These are phyloP conservation scores for Chaetomium strumarium DNA, from an alignment of 2,329 filamentous ascomycete species.

Conservation along the genomic window DNA sequence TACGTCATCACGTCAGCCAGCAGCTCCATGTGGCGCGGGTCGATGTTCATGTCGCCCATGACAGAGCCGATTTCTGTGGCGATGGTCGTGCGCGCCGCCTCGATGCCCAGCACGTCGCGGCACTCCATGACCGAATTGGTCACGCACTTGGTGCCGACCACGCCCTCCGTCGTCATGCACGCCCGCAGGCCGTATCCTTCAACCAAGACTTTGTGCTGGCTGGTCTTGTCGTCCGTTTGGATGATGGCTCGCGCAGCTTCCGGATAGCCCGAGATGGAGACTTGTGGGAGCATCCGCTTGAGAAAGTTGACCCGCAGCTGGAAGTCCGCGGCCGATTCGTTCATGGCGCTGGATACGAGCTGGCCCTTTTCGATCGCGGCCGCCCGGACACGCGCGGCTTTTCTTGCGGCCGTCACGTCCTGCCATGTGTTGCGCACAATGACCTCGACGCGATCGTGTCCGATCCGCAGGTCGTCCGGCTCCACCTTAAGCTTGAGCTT, in stretches of 20 bases:
- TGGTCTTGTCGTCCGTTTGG: slow-evolving; percentile 59
- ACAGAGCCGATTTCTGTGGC: slow-evolving; percentile 80
- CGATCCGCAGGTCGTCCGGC: slow-evolving; percentile 58
- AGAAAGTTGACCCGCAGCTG: slow-evolving; percentile 78
- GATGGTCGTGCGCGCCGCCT: slow-evolving; percentile 86
- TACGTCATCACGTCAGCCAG: slow-evolving; percentile 98
- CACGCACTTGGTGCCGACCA: slow-evolving; percentile 67
- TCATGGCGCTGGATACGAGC: slow-evolving; percentile 26
- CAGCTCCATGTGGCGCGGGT: slow-evolving; percentile 95
- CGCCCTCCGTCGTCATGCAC: slow-evolving; percentile 91
- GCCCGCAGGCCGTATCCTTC: slow-evolving; percentile 87
- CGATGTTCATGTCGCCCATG: slow-evolving; percentile 92
- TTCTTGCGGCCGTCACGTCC: slow-evolving; percentile 43
- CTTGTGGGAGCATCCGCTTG: slow-evolving; percentile 70
- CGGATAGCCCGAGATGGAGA: slow-evolving; percentile 87
- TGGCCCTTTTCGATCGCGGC: slow-evolving; percentile 38
- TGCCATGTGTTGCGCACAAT: slow-evolving; percentile 54
- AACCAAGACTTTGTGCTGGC: slow-evolving; percentile 70
- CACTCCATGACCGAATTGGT: slow-evolving; percentile 91
- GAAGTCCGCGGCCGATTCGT: slow-evolving; percentile 56
- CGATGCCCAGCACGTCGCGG: slow-evolving; percentile 82
- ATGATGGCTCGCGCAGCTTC: slow-evolving; percentile 84
- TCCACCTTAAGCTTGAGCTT: slow-evolving; percentile 81
- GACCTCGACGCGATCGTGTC: slow-evolving; percentile 63
- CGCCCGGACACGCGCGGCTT: slow-evolving; percentile 41